Evolutionary conservation across 192 early-diverging fungal species (phyloP), one percentile per base, ranked within the genome.

Genomic region (Jimgerdemannia flammicorona): DNA sequence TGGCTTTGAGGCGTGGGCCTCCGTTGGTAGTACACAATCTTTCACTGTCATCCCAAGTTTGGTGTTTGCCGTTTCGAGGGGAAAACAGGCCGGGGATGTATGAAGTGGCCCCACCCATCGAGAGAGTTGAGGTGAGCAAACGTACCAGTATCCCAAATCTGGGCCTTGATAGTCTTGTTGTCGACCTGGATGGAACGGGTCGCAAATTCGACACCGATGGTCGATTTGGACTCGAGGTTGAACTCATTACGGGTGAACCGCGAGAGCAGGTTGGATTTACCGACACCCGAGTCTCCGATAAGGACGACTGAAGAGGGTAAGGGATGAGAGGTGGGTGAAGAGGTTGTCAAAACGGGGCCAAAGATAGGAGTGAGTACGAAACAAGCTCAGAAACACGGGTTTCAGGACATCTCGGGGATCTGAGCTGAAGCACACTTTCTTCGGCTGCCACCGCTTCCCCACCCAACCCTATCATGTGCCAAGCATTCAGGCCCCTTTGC

Each of bases 241-340:
- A 99, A 99, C 84, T 98, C 96, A 87, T 98, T 96, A 75, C 96
- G 93, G 44, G 96, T 97, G 85, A 98, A 99, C 74, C 98, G 92
- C 75, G 93, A 90, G 70, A 99, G 91, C 43, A 99, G 93, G 85
- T 97, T 98, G 80, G 98, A 97, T 83, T 99, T 99, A 72, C 97
- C 97, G 74, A 97, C 96, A 42, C 96, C 96, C 20, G 96, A 97
- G 79, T 98, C 97, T 66, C 94, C 94, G 87, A 96, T 95, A 72
- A 95, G 87, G 68, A 95, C 94, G 83, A 95, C 94, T 92, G 70
- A n/a, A n/a, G n/a, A n/a, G n/a, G n/a, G n/a, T n/a, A n/a, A n/a
- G n/a, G n/a, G n/a, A n/a, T n/a, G n/a, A n/a, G n/a, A n/a, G n/a
- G n/a, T n/a, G n/a, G n/a, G n/a, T n/a, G 40, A 66, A 40, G 49